phyloP scores from a whole-genome alignment of 768 basidiomycete species.

The Russula vinacea region DNA sequence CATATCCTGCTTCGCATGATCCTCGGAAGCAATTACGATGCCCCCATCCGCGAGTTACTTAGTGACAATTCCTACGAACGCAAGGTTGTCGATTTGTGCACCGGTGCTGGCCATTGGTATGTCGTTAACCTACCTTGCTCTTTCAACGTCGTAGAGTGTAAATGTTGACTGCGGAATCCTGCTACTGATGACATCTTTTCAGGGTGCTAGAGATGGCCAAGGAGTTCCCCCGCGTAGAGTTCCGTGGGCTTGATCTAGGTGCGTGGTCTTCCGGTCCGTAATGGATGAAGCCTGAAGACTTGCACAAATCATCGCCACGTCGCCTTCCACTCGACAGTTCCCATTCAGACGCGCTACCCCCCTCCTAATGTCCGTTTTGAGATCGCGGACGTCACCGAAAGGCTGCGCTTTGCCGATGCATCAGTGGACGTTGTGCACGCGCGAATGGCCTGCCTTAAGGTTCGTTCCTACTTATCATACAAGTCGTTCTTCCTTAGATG shows the following conservation, averaged over 20 bases:
- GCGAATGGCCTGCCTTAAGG: slow-evolving; percentile 57
- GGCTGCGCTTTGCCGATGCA: slow-evolving; percentile 49
- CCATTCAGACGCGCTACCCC: slow-evolving; percentile 65
- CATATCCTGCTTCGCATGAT: slow-evolving; percentile 38
- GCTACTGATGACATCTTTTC: slow-evolving; percentile 7
- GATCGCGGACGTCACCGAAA: slow-evolving; percentile 54
- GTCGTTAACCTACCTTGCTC: slow-evolving; percentile 32
- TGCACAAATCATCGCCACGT: neutral
- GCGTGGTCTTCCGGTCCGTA: slow-evolving; percentile 32
- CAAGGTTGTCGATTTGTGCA: slow-evolving; percentile 69
- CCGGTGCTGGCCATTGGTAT: slow-evolving; percentile 72
- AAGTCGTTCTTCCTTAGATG: slow-evolving; percentile 4
- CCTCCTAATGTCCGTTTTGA: slow-evolving; percentile 61
- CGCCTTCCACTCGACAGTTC: slow-evolving; percentile 45
- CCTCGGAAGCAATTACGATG: slow-evolving; percentile 56
- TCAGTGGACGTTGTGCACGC: slow-evolving; percentile 70
- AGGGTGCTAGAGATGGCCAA: slow-evolving; percentile 77
- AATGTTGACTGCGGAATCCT: neutral
- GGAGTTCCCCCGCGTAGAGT: slow-evolving; percentile 59
- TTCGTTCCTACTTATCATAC: slow-evolving; percentile 38
- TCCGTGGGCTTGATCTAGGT: slow-evolving; percentile 79
- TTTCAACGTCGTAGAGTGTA: slow-evolving; percentile 14
- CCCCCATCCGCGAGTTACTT: slow-evolving; percentile 56
- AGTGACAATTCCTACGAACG: slow-evolving; percentile 42
- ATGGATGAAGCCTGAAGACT: neutral